Evolutionary conservation across 371 early-diverging fungal species (phyloP).

Genomic region (Funneliformis caledonium): DNA sequence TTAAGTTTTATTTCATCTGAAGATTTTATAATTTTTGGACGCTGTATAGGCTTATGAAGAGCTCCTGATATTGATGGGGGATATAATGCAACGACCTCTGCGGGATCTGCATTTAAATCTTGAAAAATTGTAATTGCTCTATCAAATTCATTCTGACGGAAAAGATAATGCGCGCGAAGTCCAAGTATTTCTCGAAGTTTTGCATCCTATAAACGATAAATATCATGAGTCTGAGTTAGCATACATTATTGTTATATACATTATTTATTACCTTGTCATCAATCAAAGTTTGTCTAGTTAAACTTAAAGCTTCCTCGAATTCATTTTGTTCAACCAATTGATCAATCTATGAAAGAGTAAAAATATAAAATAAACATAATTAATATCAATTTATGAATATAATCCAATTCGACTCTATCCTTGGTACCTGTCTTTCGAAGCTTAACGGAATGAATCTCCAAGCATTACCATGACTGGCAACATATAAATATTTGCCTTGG

Average conservation of each 20-base stretch:
- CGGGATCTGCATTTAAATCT: constrained; percentile 81
- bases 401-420: neutral
- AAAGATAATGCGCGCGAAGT: constrained; percentile 85
- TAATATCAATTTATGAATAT: neutral
- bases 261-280: constrained; percentile 69
- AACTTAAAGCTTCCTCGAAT: constrained; percentile 84
- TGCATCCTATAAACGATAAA: constrained; percentile 46
- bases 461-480: constrained; percentile 76
- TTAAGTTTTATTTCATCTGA: neutral
- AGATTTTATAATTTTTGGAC: constrained; percentile 14
- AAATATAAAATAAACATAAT: neutral
- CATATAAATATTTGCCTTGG: constrained; percentile 76
- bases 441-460: constrained; percentile 88
- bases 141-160: constrained; percentile 76
- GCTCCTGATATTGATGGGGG: constrained; percentile 71
- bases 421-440: constrained; percentile 82
- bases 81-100: constrained; percentile 83
- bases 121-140: constrained; percentile 77
- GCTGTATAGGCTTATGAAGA: constrained; percentile 40
- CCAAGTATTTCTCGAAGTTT: constrained; percentile 71
- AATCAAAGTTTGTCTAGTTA: constrained; percentile 82
- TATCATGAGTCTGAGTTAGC: neutral
- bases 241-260: neutral
- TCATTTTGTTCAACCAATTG: constrained; percentile 77
- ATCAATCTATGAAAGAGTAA: constrained; percentile 60